phyloP scores from a whole-genome alignment of 257 asterid species.

The Solanum chilense region DNA sequence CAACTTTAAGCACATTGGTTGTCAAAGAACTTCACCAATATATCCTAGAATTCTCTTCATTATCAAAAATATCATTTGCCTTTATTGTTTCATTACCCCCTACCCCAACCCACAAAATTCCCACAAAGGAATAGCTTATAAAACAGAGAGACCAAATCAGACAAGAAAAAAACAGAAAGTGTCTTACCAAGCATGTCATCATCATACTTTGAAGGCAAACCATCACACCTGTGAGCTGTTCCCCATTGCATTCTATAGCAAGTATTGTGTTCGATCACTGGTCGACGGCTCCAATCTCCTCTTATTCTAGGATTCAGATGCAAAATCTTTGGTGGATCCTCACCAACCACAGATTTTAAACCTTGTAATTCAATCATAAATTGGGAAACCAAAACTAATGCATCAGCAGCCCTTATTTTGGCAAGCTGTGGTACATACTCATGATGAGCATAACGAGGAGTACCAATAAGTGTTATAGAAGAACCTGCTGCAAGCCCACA shows the following conservation, averaged over 20 bases:
- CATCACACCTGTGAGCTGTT: constrained; percentile 83
- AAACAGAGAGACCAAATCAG: not conserved
- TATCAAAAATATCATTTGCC: not conserved
- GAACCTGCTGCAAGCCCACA: constrained; percentile 99
- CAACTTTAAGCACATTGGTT: not conserved
- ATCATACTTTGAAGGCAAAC: constrained; percentile 58
- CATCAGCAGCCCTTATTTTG: constrained; percentile 34
- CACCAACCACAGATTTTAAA: constrained; percentile 84
- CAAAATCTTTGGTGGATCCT: constrained; percentile 95
- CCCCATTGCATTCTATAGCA: constrained; percentile 99
- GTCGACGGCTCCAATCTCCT: constrained; percentile 96
- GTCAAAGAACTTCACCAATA: not conserved
- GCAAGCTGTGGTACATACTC: constrained; percentile 91
- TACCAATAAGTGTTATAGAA: constrained; percentile 79
- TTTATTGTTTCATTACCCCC: not conserved
- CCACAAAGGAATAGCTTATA: not conserved
- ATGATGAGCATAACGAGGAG: constrained; percentile 75
- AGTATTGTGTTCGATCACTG: constrained; percentile 92
- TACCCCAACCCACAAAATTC: not conserved
- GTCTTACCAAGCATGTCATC: constrained; percentile 79
- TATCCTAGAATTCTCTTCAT: not conserved
- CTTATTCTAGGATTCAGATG: constrained; percentile 90
- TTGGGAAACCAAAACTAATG: constrained; percentile 76
- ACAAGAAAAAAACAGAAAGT: not conserved
- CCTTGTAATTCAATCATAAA: constrained; percentile 94